A percentile compares a stretch with the other conserved stretches of the same genome.
Conservation (phyloP, 306 rosid genomes). For the Lathyrus oleraceus region DNA sequence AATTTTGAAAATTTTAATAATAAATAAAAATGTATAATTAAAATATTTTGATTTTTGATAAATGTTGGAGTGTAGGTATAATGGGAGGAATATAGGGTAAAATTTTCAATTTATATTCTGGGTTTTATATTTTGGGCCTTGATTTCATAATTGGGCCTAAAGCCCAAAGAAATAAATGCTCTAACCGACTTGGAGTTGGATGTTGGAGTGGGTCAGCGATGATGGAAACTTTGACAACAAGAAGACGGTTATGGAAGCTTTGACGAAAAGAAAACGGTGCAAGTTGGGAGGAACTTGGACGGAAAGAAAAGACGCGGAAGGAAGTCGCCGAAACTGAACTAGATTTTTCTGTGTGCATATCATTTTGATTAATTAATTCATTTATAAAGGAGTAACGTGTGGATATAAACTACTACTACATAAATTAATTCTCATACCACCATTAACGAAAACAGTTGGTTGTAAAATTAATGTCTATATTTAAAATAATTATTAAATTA, state of each 20-base stretch:
- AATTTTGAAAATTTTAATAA: too few relatives aligned
- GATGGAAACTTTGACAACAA: neutral
- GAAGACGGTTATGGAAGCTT: neutral
- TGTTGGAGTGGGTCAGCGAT: neutral
- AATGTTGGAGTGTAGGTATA: too few relatives aligned
- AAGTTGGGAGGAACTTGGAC: neutral
- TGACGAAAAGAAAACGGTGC: neutral
- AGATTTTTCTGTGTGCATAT: neutral
- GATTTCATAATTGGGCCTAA: neutral
- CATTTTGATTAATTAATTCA: neutral
- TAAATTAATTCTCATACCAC: too few relatives aligned
- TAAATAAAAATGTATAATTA: too few relatives aligned
- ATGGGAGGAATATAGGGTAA: too few relatives aligned
- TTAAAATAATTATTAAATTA: too few relatives aligned
- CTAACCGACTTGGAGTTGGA: neutral
- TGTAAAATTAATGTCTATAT: too few relatives aligned
- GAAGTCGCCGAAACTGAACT: neutral
- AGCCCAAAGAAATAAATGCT: neutral
- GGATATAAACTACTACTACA: neutral
- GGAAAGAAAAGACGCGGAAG: neutral
- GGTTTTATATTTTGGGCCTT: neutral
- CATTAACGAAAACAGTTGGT: too few relatives aligned
- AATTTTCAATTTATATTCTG: too few relatives aligned
- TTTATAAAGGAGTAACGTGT: neutral
- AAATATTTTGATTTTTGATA: too few relatives aligned